Evolutionary conservation across 2,329 filamentous ascomycete species (phyloP).

Genomic region (Curvularia lunata): DNA sequence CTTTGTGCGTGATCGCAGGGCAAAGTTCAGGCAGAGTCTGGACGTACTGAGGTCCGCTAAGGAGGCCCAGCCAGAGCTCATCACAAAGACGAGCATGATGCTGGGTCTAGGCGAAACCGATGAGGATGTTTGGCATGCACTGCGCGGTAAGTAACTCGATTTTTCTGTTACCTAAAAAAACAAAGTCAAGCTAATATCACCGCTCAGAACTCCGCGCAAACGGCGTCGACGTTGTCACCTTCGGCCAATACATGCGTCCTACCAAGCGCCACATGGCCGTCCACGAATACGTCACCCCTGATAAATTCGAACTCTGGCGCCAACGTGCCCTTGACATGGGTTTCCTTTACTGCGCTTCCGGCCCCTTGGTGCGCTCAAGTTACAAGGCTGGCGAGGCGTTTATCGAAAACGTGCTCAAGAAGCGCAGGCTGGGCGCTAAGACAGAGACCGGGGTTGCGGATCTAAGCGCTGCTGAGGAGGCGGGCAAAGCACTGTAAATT

Average conservation of each 20-base stretch:
- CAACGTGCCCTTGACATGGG: slow-evolving; percentile 90
- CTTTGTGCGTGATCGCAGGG: slow-evolving; percentile 85
- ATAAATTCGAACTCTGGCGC: slow-evolving; percentile 89
- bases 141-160: slow-evolving; percentile 67
- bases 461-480: slow-evolving; percentile 12
- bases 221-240: slow-evolving; percentile 92
- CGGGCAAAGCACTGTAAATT: slow-evolving; percentile 4
- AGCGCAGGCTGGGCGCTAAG: slow-evolving; percentile 53
- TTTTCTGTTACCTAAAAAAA: too few species aligned
- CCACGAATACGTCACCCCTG: slow-evolving; percentile 91
- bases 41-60: slow-evolving; percentile 83
- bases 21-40: slow-evolving; percentile 86
- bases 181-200: too few species aligned
- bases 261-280: slow-evolving; percentile 98
- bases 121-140: slow-evolving; percentile 78
- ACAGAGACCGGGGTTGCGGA: slow-evolving; percentile 19
- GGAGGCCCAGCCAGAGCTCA: slow-evolving; percentile 73
- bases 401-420: slow-evolving; percentile 96
- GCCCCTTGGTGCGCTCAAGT: slow-evolving; percentile 88
- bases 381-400: slow-evolving; percentile 99
- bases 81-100: slow-evolving; percentile 99
- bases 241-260: slow-evolving; percentile 99
- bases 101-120: slow-evolving; percentile 92
- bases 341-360: slow-evolving; percentile 94
- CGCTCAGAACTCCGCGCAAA: slow-evolving; percentile 73